Conservation (phyloP, 225 moss, liverwort and hornwort genomes). For the Polytrichum formosum region DNA sequence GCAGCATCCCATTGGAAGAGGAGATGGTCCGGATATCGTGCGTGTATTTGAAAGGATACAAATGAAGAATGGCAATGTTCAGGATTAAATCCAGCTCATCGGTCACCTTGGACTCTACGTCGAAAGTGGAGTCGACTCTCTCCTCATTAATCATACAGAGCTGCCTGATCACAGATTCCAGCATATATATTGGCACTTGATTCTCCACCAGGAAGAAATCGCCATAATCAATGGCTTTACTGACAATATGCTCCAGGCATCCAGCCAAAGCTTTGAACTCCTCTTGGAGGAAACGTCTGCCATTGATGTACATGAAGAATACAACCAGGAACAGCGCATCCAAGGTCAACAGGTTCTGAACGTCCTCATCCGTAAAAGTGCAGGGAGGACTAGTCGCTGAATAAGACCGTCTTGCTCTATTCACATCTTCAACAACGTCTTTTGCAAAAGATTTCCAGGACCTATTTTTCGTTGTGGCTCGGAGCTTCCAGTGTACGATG, state of each 20-base stretch:
- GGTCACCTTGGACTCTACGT: not conserved
- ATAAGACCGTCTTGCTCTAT: constrained; percentile 12
- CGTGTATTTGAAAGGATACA: constrained; percentile 10
- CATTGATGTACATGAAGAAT: constrained; percentile 23
- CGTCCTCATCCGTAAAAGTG: constrained; percentile 11
- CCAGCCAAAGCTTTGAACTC: constrained; percentile 15
- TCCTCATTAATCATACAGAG: not conserved
- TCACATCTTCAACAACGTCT: constrained; percentile 15
- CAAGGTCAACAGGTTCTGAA: constrained; percentile 19
- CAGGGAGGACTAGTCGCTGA: not conserved
- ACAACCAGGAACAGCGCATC: constrained; percentile 36
- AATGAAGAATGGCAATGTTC: constrained; percentile 13
- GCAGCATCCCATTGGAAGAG: not conserved
- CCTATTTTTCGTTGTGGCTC: not conserved
- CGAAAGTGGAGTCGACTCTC: not conserved
- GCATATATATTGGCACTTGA: constrained; percentile 32
- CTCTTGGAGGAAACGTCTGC: not conserved
- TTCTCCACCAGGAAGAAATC: constrained; percentile 31
- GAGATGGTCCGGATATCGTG: not conserved
- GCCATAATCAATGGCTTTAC: constrained; percentile 1
- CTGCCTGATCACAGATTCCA: constrained; percentile 13
- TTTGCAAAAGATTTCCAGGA: constrained; percentile 14
- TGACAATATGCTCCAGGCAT: constrained; percentile 3
- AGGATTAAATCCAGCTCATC: constrained; percentile 7
- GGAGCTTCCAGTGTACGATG: constrained; percentile 10